Evolutionary conservation across 2,329 filamentous ascomycete genomes (phyloP).

Genomic region (Xylaria sp.): DNA sequence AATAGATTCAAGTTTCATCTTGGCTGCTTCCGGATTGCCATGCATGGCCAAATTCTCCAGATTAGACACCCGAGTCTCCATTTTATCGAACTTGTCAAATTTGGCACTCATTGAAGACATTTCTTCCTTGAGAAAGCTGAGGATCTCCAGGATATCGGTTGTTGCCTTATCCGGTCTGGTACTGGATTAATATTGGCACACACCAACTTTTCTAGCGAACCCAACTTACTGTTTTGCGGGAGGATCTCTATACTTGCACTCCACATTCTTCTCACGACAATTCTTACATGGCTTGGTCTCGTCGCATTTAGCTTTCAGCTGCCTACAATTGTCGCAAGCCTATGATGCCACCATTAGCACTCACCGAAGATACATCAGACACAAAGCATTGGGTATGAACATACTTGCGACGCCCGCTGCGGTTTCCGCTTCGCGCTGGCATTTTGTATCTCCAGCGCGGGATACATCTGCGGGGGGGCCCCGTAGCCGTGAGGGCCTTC

Average conservation of each 20-base stretch:
- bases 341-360: slow-evolving; percentile 53
- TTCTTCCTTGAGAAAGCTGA: slow-evolving; percentile 51
- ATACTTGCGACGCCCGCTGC: slow-evolving; percentile 72
- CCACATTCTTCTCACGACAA: slow-evolving; percentile 85
- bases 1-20: slow-evolving; percentile 50
- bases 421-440: slow-evolving; percentile 67
- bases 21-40: slow-evolving; percentile 45
- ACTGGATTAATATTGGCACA: slow-evolving; percentile 16
- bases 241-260: slow-evolving; percentile 90
- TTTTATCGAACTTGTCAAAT: slow-evolving; percentile 49
- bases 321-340: slow-evolving; percentile 91
- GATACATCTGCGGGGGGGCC: slow-evolving; percentile 52
- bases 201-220: neutral
- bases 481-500: slow-evolving; percentile 54
- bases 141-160: slow-evolving; percentile 69
- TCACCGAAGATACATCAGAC: slow-evolving; percentile 11
- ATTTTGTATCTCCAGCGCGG: slow-evolving; percentile 53
- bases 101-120: slow-evolving; percentile 50
- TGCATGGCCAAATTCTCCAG: slow-evolving; percentile 52
- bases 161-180: slow-evolving; percentile 68
- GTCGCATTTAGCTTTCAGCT: slow-evolving; percentile 91
- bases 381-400: slow-evolving; percentile 30
- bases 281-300: slow-evolving; percentile 86
- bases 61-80: slow-evolving; percentile 53
- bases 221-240: slow-evolving; percentile 85